Evolutionary conservation across 2,329 filamentous ascomycete genomes (phyloP).

Genomic region (Helicocarpus griseus): DNA sequence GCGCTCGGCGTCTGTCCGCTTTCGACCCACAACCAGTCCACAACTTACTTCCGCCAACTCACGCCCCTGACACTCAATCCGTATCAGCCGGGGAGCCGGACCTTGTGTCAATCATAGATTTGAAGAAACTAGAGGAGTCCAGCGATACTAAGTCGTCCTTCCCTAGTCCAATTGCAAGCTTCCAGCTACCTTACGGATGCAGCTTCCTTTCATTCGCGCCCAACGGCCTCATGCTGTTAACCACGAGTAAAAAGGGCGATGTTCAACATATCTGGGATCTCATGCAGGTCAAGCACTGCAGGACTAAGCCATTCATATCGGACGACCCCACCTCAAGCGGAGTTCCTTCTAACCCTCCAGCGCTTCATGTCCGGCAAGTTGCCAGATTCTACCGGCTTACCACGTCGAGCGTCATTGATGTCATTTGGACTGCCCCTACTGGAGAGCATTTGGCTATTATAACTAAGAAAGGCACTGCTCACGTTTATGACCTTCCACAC

Average conservation of each 20-base stretch:
- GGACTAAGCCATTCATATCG: conserved; percentile 27
- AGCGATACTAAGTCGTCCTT: conserved; percentile 25
- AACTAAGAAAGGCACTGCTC: conserved; percentile 89
- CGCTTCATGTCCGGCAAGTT: conserved; percentile 60
- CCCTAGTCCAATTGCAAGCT: conserved; percentile 33
- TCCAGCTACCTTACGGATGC: conserved; percentile 40
- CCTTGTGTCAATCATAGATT: conserved; percentile 37
- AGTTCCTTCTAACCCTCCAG: conserved; percentile 11
- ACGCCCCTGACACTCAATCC: conserved; percentile 32
- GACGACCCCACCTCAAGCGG: conserved; percentile 24
- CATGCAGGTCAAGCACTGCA: conserved; percentile 37
- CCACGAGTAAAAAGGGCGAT: conserved; percentile 40
- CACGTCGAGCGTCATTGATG: conserved; percentile 79
- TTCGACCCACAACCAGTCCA: conserved; percentile 17
- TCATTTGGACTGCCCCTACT: conserved; percentile 73
- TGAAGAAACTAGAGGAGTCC: conserved; percentile 33
- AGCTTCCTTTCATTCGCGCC: conserved; percentile 42
- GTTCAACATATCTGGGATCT: conserved; percentile 43
- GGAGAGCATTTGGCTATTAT: conserved; percentile 80
- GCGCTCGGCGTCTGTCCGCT: conserved; percentile 20
- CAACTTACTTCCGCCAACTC: conserved; percentile 36
- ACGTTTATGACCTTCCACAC: conserved; percentile 77
- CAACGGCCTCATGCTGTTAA: conserved; percentile 38
- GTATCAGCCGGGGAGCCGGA: conserved; percentile 31
- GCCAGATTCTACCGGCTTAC: conserved; percentile 87